Conservation (phyloP, 1,139 yeast species). For the Protomyces inundatus region DNA sequence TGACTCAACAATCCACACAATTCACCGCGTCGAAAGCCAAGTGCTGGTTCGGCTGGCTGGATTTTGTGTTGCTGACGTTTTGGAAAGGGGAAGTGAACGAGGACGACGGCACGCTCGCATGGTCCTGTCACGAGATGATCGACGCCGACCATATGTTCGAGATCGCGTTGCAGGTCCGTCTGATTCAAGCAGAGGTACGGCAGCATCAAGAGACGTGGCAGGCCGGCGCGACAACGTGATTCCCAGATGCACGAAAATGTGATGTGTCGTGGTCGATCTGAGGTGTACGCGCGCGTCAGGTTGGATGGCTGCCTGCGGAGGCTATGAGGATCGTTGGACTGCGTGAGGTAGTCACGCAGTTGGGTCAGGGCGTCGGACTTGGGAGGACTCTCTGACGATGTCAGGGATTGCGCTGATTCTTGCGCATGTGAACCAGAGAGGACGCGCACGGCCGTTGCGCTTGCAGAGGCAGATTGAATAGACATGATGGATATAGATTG, state of each 20-base stretch:
- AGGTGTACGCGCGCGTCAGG: background rate
- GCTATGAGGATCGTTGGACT: background rate
- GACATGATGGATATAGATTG: background rate
- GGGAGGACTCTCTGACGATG: background rate
- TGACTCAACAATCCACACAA: background rate
- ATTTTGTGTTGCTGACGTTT: background rate
- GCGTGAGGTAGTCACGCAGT: background rate
- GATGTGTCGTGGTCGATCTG: background rate
- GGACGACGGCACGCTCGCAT: background rate
- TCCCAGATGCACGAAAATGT: background rate
- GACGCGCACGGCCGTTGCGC: background rate
- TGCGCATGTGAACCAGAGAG: background rate
- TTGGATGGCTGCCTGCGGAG: background rate
- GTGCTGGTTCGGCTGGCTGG: background rate
- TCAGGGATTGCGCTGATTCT: no score
- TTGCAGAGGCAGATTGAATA: background rate
- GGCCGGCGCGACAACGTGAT: background rate
- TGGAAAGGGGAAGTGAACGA: background rate
- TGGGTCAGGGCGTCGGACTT: background rate
- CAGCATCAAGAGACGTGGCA: background rate
- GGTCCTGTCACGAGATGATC: background rate
- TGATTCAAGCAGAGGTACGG: background rate
- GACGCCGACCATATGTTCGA: background rate
- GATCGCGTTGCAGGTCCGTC: background rate
- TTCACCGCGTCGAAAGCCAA: background rate